Percentiles rank a stretch among this genome's conserved stretches.
These are phyloP conservation scores for Fusarium globosum DNA, from an alignment of 2,329 filamentous ascomycete species.

Conservation along the genomic window DNA sequence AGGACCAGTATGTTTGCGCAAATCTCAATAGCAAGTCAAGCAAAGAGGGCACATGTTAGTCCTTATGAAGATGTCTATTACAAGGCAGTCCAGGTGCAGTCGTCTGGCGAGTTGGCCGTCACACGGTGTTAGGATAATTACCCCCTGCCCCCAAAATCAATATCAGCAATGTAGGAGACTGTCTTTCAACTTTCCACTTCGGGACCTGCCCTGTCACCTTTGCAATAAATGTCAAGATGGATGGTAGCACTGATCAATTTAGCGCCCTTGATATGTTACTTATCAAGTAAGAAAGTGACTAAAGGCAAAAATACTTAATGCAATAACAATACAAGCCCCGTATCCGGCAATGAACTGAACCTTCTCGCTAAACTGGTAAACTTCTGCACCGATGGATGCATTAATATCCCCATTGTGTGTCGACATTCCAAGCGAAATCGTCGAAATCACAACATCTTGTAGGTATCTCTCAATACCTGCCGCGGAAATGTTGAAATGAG, in stretches of 20 bases:
- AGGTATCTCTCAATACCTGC: too few relatives aligned
- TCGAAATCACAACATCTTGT: too few relatives aligned
- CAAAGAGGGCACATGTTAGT: neutral
- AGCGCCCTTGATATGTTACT: neutral
- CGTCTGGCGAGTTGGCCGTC: neutral
- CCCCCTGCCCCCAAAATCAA: fast-evolving
- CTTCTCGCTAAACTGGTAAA: too few relatives aligned
- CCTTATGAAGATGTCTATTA: fast-evolving
- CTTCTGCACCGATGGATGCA: too few relatives aligned
- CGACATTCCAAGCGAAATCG: too few relatives aligned
- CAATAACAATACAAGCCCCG: too few relatives aligned
- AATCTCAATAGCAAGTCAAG: too few relatives aligned
- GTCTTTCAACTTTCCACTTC: neutral
- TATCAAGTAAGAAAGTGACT: too few relatives aligned
- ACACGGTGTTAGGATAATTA: neutral
- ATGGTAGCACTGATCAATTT: neutral
- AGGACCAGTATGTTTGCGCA: neutral
- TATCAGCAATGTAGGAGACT: neutral
- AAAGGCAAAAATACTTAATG: too few relatives aligned
- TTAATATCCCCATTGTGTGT: too few relatives aligned
- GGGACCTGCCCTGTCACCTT: neutral
- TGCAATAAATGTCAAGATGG: neutral
- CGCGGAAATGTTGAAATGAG: too few relatives aligned
- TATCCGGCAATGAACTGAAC: too few relatives aligned
- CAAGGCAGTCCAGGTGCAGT: neutral